These are phyloP conservation scores for Bimuria novae-zelandiae DNA, from an alignment of 2,329 filamentous ascomycete genomes.

Conservation along the genomic window DNA sequence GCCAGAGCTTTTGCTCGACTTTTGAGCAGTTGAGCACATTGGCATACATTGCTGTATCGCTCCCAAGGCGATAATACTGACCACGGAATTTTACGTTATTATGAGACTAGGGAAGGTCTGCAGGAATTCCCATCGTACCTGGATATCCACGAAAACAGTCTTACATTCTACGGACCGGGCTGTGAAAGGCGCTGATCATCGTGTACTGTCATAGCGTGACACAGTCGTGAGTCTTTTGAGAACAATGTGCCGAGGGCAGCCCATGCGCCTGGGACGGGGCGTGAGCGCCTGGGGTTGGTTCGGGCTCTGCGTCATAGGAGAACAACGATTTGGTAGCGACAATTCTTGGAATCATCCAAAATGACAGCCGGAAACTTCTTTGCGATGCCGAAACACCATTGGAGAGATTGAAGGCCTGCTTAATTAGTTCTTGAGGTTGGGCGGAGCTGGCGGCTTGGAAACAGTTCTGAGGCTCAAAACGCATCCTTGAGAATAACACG, in stretches of 20 bases:
- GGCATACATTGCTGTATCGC: too few species aligned
- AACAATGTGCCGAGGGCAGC: neutral
- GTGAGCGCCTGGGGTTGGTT: too few species aligned
- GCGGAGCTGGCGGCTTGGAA: constrained; percentile 10
- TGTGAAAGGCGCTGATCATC: neutral
- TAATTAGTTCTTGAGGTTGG: neutral
- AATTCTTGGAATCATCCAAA: neutral
- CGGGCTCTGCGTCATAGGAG: too few species aligned
- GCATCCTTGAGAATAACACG: neutral
- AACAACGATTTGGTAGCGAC: neutral
- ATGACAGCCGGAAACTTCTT: neutral
- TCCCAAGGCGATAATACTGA: too few species aligned
- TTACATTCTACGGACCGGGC: too few species aligned
- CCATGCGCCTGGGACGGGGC: too few species aligned
- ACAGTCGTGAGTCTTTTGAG: neutral
- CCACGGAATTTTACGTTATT: too few species aligned
- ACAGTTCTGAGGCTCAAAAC: constrained; percentile 3
- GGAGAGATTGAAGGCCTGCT: constrained; percentile 11
- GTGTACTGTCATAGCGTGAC: neutral
- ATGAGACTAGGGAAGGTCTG: neutral
- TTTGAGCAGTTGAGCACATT: constrained; percentile 55
- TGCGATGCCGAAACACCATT: constrained; percentile 5
- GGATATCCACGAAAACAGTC: neutral
- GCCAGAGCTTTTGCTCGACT: constrained; percentile 83
- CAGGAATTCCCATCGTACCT: neutral